phyloP scores from a whole-genome alignment of 176 grass and related monocot species.

The Carex myosuroides region DNA sequence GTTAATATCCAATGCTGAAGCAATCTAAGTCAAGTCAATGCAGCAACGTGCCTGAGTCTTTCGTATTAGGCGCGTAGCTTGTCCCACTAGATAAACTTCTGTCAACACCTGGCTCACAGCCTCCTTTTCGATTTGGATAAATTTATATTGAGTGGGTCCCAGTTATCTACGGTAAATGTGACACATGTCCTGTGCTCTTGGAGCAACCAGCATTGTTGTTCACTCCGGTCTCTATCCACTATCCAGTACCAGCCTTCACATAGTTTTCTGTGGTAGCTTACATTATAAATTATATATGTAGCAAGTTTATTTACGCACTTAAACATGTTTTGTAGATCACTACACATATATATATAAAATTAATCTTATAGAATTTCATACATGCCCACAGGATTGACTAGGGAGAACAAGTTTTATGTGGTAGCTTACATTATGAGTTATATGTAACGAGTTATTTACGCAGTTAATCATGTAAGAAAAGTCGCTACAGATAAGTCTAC shows the following conservation, averaged over 20 bases:
- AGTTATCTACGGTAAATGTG: not conserved
- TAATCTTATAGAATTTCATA: not conserved
- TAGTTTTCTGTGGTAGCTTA: not conserved
- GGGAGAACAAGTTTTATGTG: not conserved
- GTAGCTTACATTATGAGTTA: not conserved
- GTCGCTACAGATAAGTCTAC: not conserved
- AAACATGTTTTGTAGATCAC: not conserved
- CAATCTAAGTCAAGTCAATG: not conserved
- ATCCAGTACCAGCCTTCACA: not conserved
- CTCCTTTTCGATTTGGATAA: too few species aligned
- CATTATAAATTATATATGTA: not conserved
- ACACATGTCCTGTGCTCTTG: not conserved
- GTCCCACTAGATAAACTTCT: not conserved
- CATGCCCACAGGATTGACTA: not conserved
- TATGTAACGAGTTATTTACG: not conserved
- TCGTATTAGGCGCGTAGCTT: not conserved
- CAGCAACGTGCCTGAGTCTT: not conserved
- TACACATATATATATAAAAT: not conserved
- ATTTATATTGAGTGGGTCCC: not conserved
- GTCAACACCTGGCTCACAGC: not conserved
- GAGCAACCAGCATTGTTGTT: not conserved
- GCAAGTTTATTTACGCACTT: not conserved
- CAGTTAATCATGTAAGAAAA: not conserved
- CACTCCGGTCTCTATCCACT: too few species aligned
- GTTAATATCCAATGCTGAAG: not conserved